phyloP scores from a whole-genome alignment of 345 rosid genomes.

The Passiflora organensis region DNA sequence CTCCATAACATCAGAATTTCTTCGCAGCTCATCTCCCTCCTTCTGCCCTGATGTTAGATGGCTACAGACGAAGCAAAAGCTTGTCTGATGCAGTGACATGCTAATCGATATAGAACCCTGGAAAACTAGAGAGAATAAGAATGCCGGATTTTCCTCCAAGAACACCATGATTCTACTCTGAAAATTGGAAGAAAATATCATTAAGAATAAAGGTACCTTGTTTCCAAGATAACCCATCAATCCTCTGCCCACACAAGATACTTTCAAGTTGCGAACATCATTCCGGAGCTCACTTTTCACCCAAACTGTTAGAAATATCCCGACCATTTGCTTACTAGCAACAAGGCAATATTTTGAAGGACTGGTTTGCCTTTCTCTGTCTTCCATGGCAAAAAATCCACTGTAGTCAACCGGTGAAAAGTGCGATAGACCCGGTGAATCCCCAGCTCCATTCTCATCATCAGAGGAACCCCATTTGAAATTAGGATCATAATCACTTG shows the following conservation, averaged over 20 bases:
- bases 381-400: slow-evolving; percentile 50
- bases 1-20: slow-evolving; percentile 97
- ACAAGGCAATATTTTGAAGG: slow-evolving; percentile 75
- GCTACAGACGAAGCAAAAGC: slow-evolving; percentile 95
- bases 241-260: slow-evolving; percentile 98
- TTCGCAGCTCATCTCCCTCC: slow-evolving; percentile 89
- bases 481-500: slow-evolving; percentile 62
- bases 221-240: slow-evolving; percentile 99
- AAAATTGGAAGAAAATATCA: slow-evolving; percentile 9
- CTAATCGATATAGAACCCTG: slow-evolving; percentile 99
- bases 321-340: slow-evolving; percentile 98
- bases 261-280: slow-evolving; percentile 67
- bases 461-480: slow-evolving; percentile 71
- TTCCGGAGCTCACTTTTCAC: slow-evolving; percentile 79
- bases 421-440: slow-evolving; percentile 43
- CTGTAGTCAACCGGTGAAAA: slow-evolving; percentile 44
- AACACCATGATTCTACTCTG: slow-evolving; percentile 11
- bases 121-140: slow-evolving; percentile 18
- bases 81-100: slow-evolving; percentile 90
- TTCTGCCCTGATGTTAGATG: slow-evolving; percentile 97
- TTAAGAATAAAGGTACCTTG: slow-evolving; percentile 53
- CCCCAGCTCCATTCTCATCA: slow-evolving; percentile 62
- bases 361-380: slow-evolving; percentile 40
- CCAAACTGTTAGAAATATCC: slow-evolving; percentile 90
- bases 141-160: background rate